These are phyloP conservation scores for Paramyrothecium roridum DNA, from an alignment of 2,329 filamentous ascomycete genomes.

Conservation along the genomic window DNA sequence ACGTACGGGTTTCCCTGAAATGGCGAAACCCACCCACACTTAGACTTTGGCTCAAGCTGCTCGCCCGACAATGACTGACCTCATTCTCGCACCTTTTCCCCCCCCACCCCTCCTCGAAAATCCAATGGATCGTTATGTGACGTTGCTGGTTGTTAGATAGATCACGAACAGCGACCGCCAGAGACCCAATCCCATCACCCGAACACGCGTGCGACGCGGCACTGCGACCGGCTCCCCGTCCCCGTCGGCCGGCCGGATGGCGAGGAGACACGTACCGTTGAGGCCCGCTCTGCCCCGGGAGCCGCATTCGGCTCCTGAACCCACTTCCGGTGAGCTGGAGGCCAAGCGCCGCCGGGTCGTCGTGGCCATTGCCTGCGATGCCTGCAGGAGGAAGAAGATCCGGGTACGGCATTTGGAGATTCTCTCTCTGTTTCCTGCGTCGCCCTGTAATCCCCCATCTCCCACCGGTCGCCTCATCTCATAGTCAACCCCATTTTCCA, in stretches of 20 bases:
- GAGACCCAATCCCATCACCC: no score
- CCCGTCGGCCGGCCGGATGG: no score
- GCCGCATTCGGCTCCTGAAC: not conserved
- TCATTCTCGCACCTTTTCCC: no score
- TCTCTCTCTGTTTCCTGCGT: not conserved
- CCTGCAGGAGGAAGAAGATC: constrained; percentile 16
- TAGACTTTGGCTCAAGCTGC: no score
- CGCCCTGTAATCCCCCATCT: not conserved
- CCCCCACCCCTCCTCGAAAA: not conserved
- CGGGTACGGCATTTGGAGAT: constrained; percentile 10
- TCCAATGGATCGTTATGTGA: not conserved
- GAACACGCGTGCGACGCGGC: no score
- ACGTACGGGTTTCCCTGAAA: no score
- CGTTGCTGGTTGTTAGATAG: no score
- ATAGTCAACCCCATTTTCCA: not conserved
- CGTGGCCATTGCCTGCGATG: constrained; percentile 18
- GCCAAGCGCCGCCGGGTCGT: constrained; percentile 27
- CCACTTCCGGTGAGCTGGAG: not conserved
- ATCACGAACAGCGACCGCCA: no score
- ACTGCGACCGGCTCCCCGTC: not conserved
- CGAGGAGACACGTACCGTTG: not conserved
- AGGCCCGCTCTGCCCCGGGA: not conserved
- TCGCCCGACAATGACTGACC: no score
- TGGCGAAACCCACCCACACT: no score
- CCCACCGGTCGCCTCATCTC: not conserved